Evolutionary conservation across 148 eudicot genomes (phyloP), one percentile per base, ranked within the genome.

Genomic region (Dianthus caryophyllus): DNA sequence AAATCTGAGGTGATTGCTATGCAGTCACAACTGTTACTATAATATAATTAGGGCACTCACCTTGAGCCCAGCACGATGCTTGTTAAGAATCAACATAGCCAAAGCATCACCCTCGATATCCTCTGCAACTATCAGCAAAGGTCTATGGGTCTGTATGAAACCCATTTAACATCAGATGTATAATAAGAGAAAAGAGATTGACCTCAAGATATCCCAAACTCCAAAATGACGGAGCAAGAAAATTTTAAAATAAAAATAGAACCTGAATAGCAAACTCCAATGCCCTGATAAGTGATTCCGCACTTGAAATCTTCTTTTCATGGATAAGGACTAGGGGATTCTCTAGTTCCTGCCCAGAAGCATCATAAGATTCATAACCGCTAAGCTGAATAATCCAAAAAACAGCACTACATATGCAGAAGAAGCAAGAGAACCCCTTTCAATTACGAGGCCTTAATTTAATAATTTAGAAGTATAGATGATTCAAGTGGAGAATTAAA

Each of bases 181-280:
- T 56, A 69, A 62, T 50, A 39, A 54, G 43, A 49, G 30, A 43
- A 26, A 25, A 43, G 21, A 1, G 17, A 38, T 29, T 13, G 51
- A 48, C 64, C 74, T 39, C 31, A 25, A 24, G 36, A 10, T 70
- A 39, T 57, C 61, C 29, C n/a, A 69, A 14, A n/a, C 60, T 55
- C 21, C 22, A 18, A 57, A 5, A 7, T 18, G 27, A n/a, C 18
- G 39, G 60, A n/a, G 25, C 41, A 47, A 69, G 33, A n/a, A 58
- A 29, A 9, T 0, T 54, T 18, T 26, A 47, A 7, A 30, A 38
- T 17, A 66, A 66, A 67, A 38, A 44, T 44, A 48, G 64, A 79
- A 93, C 98, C 97, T 82, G 64, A 66, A 89, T 78, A 81, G 97
- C 87, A 69, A 89, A 39, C 85, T 94, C 97, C 88, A 94, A 81